These are phyloP conservation scores for Tylopilus sp. DNA, from an alignment of 768 basidiomycete species.

Conservation along the genomic window DNA sequence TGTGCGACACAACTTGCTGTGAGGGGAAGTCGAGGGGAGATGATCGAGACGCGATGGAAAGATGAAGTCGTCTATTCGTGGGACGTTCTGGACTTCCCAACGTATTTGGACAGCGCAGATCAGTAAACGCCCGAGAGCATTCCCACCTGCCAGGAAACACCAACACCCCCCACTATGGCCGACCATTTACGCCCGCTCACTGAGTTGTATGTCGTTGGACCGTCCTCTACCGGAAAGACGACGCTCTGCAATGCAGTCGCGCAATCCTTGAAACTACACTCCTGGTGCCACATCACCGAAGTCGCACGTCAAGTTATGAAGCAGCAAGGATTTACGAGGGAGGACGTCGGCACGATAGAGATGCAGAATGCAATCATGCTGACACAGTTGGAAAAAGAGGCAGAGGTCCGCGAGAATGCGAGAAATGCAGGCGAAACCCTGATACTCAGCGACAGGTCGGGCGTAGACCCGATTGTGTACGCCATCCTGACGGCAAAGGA, in stretches of 20 bases:
- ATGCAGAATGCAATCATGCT: slow-evolving; percentile 66
- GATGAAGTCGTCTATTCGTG: slow-evolving; percentile 1
- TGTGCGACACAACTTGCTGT: background rate
- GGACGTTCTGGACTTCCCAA: slow-evolving; percentile 1
- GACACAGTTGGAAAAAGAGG: slow-evolving; percentile 50
- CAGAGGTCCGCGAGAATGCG: slow-evolving; percentile 12
- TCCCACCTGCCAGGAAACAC: slow-evolving; percentile 17
- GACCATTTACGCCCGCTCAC: slow-evolving; percentile 12
- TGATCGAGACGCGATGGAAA: background rate
- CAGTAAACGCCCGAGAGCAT: slow-evolving; percentile 5
- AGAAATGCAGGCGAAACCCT: slow-evolving; percentile 23
- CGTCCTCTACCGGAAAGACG: slow-evolving; percentile 69
- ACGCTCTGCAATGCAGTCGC: slow-evolving; percentile 57
- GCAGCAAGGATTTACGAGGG: slow-evolving; percentile 48
- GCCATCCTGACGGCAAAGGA: slow-evolving; percentile 45
- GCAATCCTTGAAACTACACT: slow-evolving; percentile 36
- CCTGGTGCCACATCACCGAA: slow-evolving; percentile 49
- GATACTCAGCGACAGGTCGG: slow-evolving; percentile 61
- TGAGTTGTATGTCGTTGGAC: slow-evolving; percentile 47
- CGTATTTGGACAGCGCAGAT: slow-evolving; percentile 10
- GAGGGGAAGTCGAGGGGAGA: background rate
- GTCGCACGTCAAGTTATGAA: slow-evolving; percentile 59
- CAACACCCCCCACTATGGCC: slow-evolving; percentile 12
- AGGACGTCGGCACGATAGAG: slow-evolving; percentile 44
- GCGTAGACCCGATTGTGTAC: slow-evolving; percentile 62